These are phyloP conservation scores for Rosa rugosa DNA, from an alignment of 306 rosid genomes.

Conservation along the genomic window DNA sequence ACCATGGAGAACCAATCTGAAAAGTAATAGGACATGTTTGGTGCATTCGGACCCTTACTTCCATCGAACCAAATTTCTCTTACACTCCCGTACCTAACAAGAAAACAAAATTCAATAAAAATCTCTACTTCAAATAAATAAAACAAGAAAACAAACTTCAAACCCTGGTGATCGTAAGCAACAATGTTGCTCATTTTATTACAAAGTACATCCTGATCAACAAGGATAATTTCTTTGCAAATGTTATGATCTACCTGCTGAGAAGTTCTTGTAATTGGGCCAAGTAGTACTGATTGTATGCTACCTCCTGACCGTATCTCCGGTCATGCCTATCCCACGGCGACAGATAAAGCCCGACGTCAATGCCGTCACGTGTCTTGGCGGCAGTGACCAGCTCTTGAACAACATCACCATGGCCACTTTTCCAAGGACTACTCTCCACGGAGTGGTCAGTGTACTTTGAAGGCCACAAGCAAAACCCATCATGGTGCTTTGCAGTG, in stretches of 20 bases:
- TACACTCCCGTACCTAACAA: slow-evolving; percentile 54
- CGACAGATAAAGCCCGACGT: slow-evolving; percentile 80
- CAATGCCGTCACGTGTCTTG: slow-evolving; percentile 41
- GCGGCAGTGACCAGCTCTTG: slow-evolving; percentile 63
- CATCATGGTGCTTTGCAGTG: slow-evolving; percentile 97
- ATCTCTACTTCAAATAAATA: not conserved
- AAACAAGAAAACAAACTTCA: not conserved
- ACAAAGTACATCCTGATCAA: too few relatives aligned
- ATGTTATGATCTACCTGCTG: slow-evolving; percentile 26
- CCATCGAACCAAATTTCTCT: slow-evolving; percentile 96
- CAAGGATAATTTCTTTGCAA: not conserved
- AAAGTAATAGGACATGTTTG: slow-evolving; percentile 80
- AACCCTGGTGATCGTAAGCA: too few relatives aligned
- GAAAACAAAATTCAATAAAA: not conserved
- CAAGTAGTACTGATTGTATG: slow-evolving; percentile 72
- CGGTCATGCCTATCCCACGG: slow-evolving; percentile 92
- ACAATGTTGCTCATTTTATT: too few relatives aligned
- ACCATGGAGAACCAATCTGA: slow-evolving; percentile 88
- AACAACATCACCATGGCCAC: slow-evolving; percentile 78
- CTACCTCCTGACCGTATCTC: slow-evolving; percentile 68
- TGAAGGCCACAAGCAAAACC: slow-evolving; percentile 96
- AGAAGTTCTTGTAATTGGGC: slow-evolving; percentile 92
- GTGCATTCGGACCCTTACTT: slow-evolving; percentile 62
- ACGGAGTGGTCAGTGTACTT: slow-evolving; percentile 85
- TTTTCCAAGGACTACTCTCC: slow-evolving; percentile 56